Conservation (phyloP, 805 yeast species). For the Teunomyces pallodes region DNA sequence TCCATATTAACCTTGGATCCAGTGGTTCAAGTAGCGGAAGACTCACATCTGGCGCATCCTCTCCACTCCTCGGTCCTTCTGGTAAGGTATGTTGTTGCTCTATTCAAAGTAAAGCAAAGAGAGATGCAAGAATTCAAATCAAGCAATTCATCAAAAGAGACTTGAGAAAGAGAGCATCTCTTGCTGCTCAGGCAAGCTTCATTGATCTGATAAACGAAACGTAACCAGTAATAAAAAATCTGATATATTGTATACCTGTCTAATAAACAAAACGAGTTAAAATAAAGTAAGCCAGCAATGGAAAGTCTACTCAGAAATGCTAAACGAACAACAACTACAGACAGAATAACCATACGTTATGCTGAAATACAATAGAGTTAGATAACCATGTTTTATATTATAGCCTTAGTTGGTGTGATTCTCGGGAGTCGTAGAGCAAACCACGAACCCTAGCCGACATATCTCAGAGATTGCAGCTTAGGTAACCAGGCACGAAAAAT, state of each 20-base stretch:
- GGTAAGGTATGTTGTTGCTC: conserved; percentile 26
- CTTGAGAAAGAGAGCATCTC: conserved; percentile 18
- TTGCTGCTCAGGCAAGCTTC: conserved; percentile 11
- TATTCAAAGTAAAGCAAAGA: conserved; percentile 16
- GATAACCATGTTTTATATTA: too few species aligned
- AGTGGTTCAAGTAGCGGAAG: conserved; percentile 11
- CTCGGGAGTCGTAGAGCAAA: too few species aligned
- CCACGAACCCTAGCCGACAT: too few species aligned
- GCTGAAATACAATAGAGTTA: too few species aligned
- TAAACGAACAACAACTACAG: too few species aligned
- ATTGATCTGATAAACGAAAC: conserved; percentile 8
- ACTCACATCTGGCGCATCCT: conserved; percentile 5
- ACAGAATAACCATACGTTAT: too few species aligned
- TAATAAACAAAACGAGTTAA: not conserved
- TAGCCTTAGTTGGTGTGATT: too few species aligned
- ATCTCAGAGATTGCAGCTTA: too few species aligned
- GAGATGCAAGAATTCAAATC: conserved; percentile 21
- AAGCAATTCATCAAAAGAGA: conserved; percentile 18
- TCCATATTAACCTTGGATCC: conserved; percentile 19
- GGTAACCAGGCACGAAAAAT: too few species aligned
- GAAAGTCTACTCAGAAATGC: too few species aligned
- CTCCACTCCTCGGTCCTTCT: conserved; percentile 6
- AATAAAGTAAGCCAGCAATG: not conserved
- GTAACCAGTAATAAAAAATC: not conserved
- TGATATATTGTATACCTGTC: not conserved